These are phyloP conservation scores for Russula sp. DNA, from an alignment of 768 basidiomycete species.

Conservation along the genomic window DNA sequence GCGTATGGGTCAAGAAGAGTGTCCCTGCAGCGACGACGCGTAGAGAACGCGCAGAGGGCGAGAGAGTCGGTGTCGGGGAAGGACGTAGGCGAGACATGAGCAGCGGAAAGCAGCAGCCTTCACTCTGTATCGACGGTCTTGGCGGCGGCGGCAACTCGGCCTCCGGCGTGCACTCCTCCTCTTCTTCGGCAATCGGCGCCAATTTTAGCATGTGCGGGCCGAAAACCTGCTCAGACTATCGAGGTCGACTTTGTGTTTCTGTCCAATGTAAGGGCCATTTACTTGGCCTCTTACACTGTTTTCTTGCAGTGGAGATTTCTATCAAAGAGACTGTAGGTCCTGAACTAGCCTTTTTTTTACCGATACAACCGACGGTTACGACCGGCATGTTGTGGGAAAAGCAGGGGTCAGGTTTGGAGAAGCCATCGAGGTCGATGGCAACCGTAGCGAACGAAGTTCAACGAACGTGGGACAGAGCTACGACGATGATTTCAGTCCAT, in stretches of 20 bases:
- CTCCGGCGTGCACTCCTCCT: no score
- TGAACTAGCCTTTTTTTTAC: not conserved
- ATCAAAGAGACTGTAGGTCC: not conserved
- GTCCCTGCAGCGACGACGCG: constrained; percentile 79
- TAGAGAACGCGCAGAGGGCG: constrained; percentile 41
- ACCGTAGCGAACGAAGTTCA: not conserved
- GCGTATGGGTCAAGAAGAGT: constrained; percentile 72
- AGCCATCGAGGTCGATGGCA: not conserved
- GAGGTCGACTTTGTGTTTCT: not conserved
- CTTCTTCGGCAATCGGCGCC: not conserved
- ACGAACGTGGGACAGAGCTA: no score
- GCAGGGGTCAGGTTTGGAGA: not conserved
- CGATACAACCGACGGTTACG: not conserved
- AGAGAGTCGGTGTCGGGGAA: constrained; percentile 21
- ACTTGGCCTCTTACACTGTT: not conserved
- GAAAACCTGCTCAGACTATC: not conserved
- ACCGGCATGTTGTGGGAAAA: not conserved
- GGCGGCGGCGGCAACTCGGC: no score
- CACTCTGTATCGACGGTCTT: no score
- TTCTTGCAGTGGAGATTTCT: not conserved
- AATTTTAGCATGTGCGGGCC: not conserved
- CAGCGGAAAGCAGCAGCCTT: not conserved
- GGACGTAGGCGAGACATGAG: constrained; percentile 35
- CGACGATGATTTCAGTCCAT: no score
- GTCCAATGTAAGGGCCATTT: not conserved